Percentiles rank a stretch among this genome's conserved stretches.
Evolutionary conservation across 2,329 filamentous ascomycete genomes (phyloP).

Genomic region (Aspergillus jensenii): DNA sequence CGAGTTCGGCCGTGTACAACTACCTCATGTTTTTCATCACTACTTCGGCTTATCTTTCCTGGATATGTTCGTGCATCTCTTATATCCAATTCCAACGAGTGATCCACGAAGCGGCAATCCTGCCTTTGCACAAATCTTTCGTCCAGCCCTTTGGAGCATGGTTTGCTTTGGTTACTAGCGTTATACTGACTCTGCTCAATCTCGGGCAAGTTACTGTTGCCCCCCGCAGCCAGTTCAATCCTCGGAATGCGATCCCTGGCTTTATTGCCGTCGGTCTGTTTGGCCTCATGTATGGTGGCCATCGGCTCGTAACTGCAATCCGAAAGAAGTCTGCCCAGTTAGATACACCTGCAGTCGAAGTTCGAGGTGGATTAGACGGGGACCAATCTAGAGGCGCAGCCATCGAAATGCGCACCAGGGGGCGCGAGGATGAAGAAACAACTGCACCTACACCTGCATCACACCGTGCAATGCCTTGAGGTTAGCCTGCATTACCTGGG

Average conservation of each 20-base stretch:
- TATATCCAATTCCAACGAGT: slow-evolving; percentile 58
- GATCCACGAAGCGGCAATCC: slow-evolving; percentile 39
- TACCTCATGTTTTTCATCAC: slow-evolving; percentile 71
- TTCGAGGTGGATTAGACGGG: background rate
- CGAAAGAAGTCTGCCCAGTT: background rate
- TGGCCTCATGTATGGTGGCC: slow-evolving; percentile 53
- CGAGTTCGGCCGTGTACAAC: slow-evolving; percentile 61
- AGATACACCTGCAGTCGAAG: background rate
- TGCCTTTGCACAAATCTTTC: slow-evolving; percentile 51
- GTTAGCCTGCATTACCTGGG: background rate
- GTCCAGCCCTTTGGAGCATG: slow-evolving; percentile 67
- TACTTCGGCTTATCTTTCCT: slow-evolving; percentile 68
- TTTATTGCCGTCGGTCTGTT: slow-evolving; percentile 66
- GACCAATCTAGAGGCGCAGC: background rate
- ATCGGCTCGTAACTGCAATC: slow-evolving; percentile 40
- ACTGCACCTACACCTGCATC: background rate
- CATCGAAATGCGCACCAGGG: slow-evolving; percentile 1
- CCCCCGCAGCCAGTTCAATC: slow-evolving; percentile 60
- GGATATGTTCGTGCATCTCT: slow-evolving; percentile 61
- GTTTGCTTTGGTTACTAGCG: slow-evolving; percentile 50
- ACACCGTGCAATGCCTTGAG: background rate
- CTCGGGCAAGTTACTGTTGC: slow-evolving; percentile 65
- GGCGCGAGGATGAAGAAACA: background rate
- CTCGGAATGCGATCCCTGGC: slow-evolving; percentile 60
- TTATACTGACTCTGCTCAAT: slow-evolving; percentile 67